Evolutionary conservation across 1,139 yeast genomes (phyloP).

Genomic region (Suhomyces bolitotheri): DNA sequence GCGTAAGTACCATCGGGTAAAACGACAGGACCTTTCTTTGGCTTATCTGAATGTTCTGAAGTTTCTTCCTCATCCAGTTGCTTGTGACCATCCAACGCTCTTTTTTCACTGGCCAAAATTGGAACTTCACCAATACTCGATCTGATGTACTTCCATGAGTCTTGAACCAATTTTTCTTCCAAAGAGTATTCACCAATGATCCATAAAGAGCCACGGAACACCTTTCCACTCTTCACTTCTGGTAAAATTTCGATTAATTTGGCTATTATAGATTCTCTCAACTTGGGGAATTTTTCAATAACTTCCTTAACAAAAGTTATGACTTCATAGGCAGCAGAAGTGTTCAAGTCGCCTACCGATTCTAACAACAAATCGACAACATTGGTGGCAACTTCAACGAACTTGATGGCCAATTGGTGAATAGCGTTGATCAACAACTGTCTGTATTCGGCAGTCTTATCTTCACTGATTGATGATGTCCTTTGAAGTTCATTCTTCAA

Average conservation of each 20-base stretch:
- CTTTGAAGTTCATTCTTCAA: conserved; percentile 87
- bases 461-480: conserved; percentile 67
- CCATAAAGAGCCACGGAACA: conserved; percentile 94
- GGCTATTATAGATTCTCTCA: conserved; percentile 65
- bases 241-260: conserved; percentile 67
- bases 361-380: conserved; percentile 89
- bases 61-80: conserved; percentile 27
- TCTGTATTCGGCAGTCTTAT: conserved; percentile 82
- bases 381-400: conserved; percentile 86
- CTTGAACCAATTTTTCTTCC: conserved; percentile 72
- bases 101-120: conserved; percentile 72
- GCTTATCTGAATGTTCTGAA: conserved; percentile 23
- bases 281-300: conserved; percentile 85
- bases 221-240: conserved; percentile 80
- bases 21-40: conserved; percentile 71
- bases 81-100: conserved; percentile 35
- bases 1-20: conserved; percentile 99
- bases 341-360: conserved; percentile 79
- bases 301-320: conserved; percentile 89
- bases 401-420: conserved; percentile 84
- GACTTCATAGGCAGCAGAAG: conserved; percentile 87
- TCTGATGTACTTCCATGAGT: conserved; percentile 86
- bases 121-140: conserved; percentile 89
- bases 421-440: conserved; percentile 86
- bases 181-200: conserved; percentile 87